A percentile compares a stretch with the other conserved stretches of the same genome.
Evolutionary conservation across 805 yeast genomes (phyloP).

Genomic region (Maudiozyma saulgeensis): DNA sequence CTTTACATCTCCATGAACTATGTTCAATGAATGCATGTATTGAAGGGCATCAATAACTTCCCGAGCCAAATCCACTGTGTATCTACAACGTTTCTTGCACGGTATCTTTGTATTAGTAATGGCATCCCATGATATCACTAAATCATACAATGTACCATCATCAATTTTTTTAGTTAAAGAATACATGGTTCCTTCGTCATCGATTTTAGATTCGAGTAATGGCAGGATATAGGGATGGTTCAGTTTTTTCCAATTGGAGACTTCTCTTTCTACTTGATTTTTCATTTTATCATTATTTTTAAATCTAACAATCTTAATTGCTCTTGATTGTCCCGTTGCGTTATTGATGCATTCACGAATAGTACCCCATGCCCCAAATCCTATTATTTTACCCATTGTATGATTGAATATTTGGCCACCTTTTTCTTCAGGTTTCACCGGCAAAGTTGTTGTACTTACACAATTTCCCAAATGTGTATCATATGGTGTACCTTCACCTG

Average conservation of each 20-base stretch:
- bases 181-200: constrained; percentile 48
- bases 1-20: constrained; percentile 78
- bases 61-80: constrained; percentile 32
- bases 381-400: constrained; percentile 63
- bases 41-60: constrained; percentile 52
- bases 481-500: not conserved
- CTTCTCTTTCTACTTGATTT: constrained; percentile 58
- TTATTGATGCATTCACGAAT: constrained; percentile 55
- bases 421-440: constrained; percentile 39
- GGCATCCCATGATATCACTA: constrained; percentile 60
- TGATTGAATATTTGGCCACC: constrained; percentile 60
- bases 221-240: constrained; percentile 59
- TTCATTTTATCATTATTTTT: constrained; percentile 41
- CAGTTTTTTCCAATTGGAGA: constrained; percentile 62
- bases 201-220: constrained; percentile 51
- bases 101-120: constrained; percentile 25
- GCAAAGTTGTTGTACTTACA: not conserved
- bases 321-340: constrained; percentile 32
- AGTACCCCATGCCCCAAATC: constrained; percentile 86
- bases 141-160: constrained; percentile 76
- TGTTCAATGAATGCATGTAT: constrained; percentile 49
- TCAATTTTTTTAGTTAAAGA: constrained; percentile 58
- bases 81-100: constrained; percentile 28
- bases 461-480: not conserved
- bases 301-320: constrained; percentile 56